Conservation (phyloP, 2,329 filamentous ascomycete species). For the Aspergillus clavatus region DNA sequence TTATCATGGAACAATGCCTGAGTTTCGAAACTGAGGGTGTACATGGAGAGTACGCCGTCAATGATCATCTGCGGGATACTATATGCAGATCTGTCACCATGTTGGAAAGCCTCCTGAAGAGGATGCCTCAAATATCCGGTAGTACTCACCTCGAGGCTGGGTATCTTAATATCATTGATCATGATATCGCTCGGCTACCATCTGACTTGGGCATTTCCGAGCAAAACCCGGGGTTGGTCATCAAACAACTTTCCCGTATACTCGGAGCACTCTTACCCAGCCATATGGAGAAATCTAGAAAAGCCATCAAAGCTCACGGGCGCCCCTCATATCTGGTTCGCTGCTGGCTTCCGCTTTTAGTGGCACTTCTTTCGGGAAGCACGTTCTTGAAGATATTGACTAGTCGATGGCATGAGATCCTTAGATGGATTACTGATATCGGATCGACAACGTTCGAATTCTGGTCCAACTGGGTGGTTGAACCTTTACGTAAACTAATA, state of each 20-base stretch:
- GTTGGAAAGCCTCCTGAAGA: constrained; percentile 78
- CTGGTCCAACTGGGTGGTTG: constrained; percentile 93
- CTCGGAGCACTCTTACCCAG: constrained; percentile 64
- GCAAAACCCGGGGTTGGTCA: constrained; percentile 38
- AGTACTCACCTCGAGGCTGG: constrained; percentile 53
- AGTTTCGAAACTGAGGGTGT: constrained; percentile 60
- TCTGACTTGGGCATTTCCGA: constrained; percentile 7
- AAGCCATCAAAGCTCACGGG: constrained; percentile 61
- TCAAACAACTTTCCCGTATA: constrained; percentile 48
- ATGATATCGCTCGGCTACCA: constrained; percentile 51
- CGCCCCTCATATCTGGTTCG: constrained; percentile 69
- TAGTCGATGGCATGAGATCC: constrained; percentile 69
- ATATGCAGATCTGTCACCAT: constrained; percentile 76
- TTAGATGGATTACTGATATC: constrained; percentile 73
- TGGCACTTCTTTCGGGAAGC: constrained; percentile 73
- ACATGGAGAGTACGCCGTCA: constrained; percentile 41
- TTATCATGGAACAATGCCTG: constrained; percentile 81
- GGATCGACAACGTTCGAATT: constrained; percentile 80
- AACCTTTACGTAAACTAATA: constrained; percentile 76
- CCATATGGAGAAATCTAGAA: constrained; percentile 56
- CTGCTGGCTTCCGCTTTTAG: constrained; percentile 78
- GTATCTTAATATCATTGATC: constrained; percentile 55
- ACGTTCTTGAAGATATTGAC: constrained; percentile 77
- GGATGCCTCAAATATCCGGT: constrained; percentile 58
- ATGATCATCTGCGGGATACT: constrained; percentile 63